phyloP scores from a whole-genome alignment of 768 basidiomycete genomes.

The Steccherinum ochraceum region DNA sequence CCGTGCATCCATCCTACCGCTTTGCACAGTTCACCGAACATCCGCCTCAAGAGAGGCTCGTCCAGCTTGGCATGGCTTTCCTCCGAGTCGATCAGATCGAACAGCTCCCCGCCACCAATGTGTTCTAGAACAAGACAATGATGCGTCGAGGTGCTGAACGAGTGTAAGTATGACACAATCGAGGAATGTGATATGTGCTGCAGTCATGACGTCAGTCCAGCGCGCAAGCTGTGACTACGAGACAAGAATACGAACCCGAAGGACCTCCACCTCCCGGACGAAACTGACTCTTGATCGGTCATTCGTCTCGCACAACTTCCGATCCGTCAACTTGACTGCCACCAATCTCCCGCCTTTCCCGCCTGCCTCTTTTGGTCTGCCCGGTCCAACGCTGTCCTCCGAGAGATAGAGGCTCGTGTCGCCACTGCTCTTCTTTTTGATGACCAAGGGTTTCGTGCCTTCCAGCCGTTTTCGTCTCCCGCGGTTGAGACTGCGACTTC shows the following conservation, averaged over 20 bases:
- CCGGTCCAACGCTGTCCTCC: slow-evolving; percentile 3
- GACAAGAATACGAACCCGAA: slow-evolving; percentile 47
- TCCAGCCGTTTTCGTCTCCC: slow-evolving; percentile 11
- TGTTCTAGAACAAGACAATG: slow-evolving; percentile 78
- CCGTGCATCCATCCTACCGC: slow-evolving; percentile 87
- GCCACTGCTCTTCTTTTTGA: slow-evolving; percentile 4
- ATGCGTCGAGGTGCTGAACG: slow-evolving; percentile 64
- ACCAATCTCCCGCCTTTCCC: slow-evolving; percentile 43
- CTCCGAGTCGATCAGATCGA: slow-evolving; percentile 64
- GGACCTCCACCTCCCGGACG: slow-evolving; percentile 76
- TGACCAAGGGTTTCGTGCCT: slow-evolving; percentile 6
- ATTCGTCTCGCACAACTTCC: slow-evolving; percentile 41
- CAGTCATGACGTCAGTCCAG: neutral
- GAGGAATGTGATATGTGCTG: slow-evolving; percentile 79
- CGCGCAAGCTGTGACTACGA: slow-evolving; percentile 1
- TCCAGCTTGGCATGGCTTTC: slow-evolving; percentile 23
- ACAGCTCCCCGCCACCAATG: slow-evolving; percentile 73
- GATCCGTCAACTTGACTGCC: slow-evolving; percentile 50
- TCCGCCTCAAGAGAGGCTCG: slow-evolving; percentile 52
- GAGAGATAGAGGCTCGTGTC: neutral
- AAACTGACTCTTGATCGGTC: slow-evolving; percentile 74
- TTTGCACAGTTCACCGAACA: slow-evolving; percentile 70
- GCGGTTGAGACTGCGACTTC: slow-evolving; percentile 21
- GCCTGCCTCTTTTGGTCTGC: slow-evolving; percentile 37
- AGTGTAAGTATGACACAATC: slow-evolving; percentile 65